phyloP scores from a whole-genome alignment of 2,329 filamentous ascomycete species.

The Penicillium sp. region DNA sequence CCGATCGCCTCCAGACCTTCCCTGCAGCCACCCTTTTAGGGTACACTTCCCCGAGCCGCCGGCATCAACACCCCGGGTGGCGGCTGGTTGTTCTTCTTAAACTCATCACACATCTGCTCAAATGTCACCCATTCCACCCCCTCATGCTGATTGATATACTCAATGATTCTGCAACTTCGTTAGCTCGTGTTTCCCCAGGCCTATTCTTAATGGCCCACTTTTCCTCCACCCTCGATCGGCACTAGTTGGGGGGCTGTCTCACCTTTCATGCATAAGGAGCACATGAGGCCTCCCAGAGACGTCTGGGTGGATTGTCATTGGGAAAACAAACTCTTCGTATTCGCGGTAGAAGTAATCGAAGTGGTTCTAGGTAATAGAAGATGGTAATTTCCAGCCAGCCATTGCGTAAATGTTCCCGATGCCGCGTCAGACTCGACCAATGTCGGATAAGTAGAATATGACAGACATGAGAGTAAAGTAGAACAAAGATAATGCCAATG shows the following conservation, averaged over 20 bases:
- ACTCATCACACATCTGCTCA: conserved; percentile 74
- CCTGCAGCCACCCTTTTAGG: neutral
- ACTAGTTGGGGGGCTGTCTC: conserved; percentile 27
- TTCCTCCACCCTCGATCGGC: neutral
- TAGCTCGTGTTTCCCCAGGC: conserved; percentile 10
- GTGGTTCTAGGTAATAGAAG: conserved; percentile 50
- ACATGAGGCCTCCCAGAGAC: conserved; percentile 74
- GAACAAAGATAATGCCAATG: too few species aligned
- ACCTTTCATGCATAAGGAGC: conserved; percentile 74
- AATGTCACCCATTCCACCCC: conserved; percentile 59
- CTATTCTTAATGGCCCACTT: neutral
- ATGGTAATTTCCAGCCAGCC: too few species aligned
- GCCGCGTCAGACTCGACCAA: too few species aligned
- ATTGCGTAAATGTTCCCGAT: too few species aligned
- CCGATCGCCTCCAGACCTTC: neutral
- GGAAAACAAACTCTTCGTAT: conserved; percentile 77
- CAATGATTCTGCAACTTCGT: conserved; percentile 58
- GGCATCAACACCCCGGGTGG: conserved; percentile 37
- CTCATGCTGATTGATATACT: conserved; percentile 69
- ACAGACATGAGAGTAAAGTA: too few species aligned
- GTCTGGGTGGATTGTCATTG: conserved; percentile 78
- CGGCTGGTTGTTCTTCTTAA: conserved; percentile 58
- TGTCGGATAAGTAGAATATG: too few species aligned
- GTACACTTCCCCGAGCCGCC: conserved; percentile 11
- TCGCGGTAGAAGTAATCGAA: conserved; percentile 75